Evolutionary conservation across 208 protist genomes (phyloP), one percentile per base, ranked within the genome.

Genomic region (Wallacemonas sp.): DNA sequence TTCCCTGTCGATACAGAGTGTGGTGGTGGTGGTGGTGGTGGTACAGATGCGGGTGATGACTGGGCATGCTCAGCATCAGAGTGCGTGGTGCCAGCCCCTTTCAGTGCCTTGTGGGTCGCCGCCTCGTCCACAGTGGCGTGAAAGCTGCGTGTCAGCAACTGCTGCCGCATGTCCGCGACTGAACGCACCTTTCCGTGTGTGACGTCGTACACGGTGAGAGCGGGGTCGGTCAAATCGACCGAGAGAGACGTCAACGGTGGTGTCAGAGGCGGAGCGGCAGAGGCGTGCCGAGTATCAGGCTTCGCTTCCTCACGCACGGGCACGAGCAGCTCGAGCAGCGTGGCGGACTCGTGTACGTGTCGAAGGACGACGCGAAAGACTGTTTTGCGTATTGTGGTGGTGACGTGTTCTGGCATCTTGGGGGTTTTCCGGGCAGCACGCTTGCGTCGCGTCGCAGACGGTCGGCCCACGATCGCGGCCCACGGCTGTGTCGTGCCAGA

Each of bases 311-410:
- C 31, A 5, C 15, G 19, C 30, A 21, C 26, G 1, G 51, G 51
- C 6, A 58, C 30, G 31, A 58, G 51, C 24, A 58, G 28, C 51
- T 42, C 51, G 12, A 33, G 2, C 8, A 24, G 30, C 31, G 17
- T 12, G 30, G 21, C 12, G 30, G 51, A 14, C 8, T 58, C n/a
- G 8, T 12, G 26, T 17, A 31, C 14, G 28, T 58, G 51, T 14
- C 31, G 51, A 8, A 58, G 30, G n/a, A 42, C 51, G 9, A 58
- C 51, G 30, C n/a, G 51, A 21, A 58, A 58, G 15, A 58, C 31
- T 8, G 47, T 55, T n/a, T n/a, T n/a, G n/a, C n/a, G n/a, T n/a
- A n/a, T n/a, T n/a, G n/a, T n/a, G n/a, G n/a, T n/a, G n/a, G n/a
- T n/a, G n/a, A n/a, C n/a, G n/a, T n/a, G n/a, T n/a, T n/a, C n/a